Base-by-base conservation (phyloP, 2,329 filamentous ascomycete species). In the Penicillium sp. region DNA sequence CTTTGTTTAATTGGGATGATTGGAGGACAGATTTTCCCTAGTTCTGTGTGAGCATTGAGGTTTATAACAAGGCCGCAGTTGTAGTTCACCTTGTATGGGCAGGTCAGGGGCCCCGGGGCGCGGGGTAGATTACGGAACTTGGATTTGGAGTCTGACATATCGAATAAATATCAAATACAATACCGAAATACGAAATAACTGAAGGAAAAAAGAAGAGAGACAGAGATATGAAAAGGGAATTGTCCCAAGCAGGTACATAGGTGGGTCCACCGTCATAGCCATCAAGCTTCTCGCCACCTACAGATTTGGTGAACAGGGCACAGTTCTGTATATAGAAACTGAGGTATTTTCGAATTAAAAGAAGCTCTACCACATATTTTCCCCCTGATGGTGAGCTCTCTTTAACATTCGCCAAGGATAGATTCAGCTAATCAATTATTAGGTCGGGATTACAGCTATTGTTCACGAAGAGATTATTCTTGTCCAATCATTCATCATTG, bases 1-100 rank as follows among this genome's bases (percentile, higher is more conserved):
- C 91, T 72, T 94, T 94, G 77, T 95, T 96, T 76, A 91, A 87
- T 64, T 83, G 85, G 1, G 87, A 81, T 11, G 83, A 84, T 57
- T 85, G 82, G 9, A 91, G 78, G 6, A 91, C 75, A 6, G 55
- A 14, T 46, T n/a, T 8, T 3, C 62, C 63, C 56, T 63, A n/a
- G 24, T 20, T 32, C 2, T 22, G 3, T 16, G 13, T 49, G 85
- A 50, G 20, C 13, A 34, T 31, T 4, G 20, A 11, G 34, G 20
- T 8, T 85, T 3, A 69, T 75, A 2, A 31, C 32, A 40, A 8
- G 2, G 11, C 5, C 3, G n/a, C 4, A 16, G 11, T 29, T 20
- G 7, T 29, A 13, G 10, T 35, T 50, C 13, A 55, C 52, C 31
- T 55, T 35, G 52, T 50, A 50, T 42, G 52, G 52, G 18, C 52